Percentiles rank a stretch among this genome's conserved stretches.
phyloP scores from a whole-genome alignment of 352 stramenopile species.

The Globisporangium cystogenes region DNA sequence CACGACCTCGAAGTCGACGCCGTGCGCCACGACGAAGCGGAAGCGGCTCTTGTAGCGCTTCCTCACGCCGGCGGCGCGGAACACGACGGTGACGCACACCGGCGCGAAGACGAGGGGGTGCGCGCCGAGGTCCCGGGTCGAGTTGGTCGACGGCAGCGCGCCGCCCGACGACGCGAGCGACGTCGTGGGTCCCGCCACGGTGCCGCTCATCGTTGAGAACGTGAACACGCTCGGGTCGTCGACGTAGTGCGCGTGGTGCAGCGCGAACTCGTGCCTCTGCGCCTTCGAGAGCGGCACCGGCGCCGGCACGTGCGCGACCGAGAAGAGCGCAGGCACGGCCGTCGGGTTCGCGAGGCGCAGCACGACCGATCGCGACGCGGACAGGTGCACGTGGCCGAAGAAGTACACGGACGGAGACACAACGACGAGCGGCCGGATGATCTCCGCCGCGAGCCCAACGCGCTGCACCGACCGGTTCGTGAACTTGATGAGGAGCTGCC shows the following conservation, averaged over 20 bases:
- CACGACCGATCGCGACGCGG: slow-evolving; percentile 28
- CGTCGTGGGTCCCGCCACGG: slow-evolving; percentile 49
- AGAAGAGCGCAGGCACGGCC: slow-evolving; percentile 43
- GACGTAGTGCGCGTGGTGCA: slow-evolving; percentile 42
- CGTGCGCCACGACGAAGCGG: slow-evolving; percentile 53
- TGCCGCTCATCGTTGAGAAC: slow-evolving; percentile 34
- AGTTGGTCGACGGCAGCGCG: slow-evolving; percentile 29
- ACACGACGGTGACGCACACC: slow-evolving; percentile 42
- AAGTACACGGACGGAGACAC: slow-evolving; percentile 58
- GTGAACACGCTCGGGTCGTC: slow-evolving; percentile 63
- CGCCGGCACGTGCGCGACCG: slow-evolving; percentile 45
- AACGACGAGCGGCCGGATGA: slow-evolving; percentile 48
- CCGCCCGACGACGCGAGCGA: slow-evolving; percentile 46
- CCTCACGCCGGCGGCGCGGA: slow-evolving; percentile 28
- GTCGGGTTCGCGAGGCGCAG: slow-evolving; percentile 65
- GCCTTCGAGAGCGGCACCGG: slow-evolving; percentile 45
- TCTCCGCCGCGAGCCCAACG: slow-evolving; percentile 34
- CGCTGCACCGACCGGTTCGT: slow-evolving; percentile 59
- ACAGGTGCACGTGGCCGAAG: slow-evolving; percentile 64
- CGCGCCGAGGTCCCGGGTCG: slow-evolving; percentile 24
- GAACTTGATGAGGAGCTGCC: slow-evolving; percentile 62
- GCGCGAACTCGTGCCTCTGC: slow-evolving; percentile 45
- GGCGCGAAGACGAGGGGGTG: slow-evolving; percentile 34
- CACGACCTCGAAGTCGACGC: slow-evolving; percentile 62
- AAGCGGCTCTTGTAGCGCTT: slow-evolving; percentile 61